A percentile compares a stretch with the other conserved stretches of the same genome.
phyloP scores from a whole-genome alignment of 331 rosid species.

The Malus hybrid region DNA sequence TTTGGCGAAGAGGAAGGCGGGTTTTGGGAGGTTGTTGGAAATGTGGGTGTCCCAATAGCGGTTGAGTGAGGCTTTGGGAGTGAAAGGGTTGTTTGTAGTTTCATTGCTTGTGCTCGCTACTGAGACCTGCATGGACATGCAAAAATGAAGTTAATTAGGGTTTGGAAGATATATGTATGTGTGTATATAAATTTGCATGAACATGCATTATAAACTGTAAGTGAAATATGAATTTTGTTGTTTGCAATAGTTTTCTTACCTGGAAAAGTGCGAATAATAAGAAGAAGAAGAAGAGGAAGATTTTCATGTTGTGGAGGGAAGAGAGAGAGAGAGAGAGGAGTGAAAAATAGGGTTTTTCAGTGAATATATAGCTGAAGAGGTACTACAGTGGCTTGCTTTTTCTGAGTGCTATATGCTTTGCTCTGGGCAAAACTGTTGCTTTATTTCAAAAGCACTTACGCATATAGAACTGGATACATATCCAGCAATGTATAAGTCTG shows the following conservation, averaged over 20 bases:
- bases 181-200: background rate
- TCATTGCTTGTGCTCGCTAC: background rate
- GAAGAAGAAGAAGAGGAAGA: conserved; percentile 28
- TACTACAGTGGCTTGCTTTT: background rate
- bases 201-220: too few relatives aligned
- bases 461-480: background rate
- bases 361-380: background rate
- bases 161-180: too few relatives aligned
- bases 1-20: conserved; percentile 56
- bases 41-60: conserved; percentile 70
- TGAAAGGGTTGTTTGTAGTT: conserved; percentile 46
- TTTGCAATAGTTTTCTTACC: conserved; percentile 30
- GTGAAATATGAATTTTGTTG: too few relatives aligned
- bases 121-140: conserved; percentile 36
- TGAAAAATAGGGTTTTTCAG: background rate
- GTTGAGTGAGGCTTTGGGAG: conserved; percentile 57
- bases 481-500: background rate
- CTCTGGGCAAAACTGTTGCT: background rate
- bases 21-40: conserved; percentile 37
- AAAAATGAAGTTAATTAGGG: background rate
- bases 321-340: background rate
- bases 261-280: conserved; percentile 38
- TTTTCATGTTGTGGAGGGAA: conserved; percentile 16
- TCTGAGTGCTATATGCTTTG: background rate
- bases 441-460: background rate